These are phyloP conservation scores for Plasmodium coatneyi DNA, from an alignment of 169 alveolate genomes.

Conservation along the genomic window DNA sequence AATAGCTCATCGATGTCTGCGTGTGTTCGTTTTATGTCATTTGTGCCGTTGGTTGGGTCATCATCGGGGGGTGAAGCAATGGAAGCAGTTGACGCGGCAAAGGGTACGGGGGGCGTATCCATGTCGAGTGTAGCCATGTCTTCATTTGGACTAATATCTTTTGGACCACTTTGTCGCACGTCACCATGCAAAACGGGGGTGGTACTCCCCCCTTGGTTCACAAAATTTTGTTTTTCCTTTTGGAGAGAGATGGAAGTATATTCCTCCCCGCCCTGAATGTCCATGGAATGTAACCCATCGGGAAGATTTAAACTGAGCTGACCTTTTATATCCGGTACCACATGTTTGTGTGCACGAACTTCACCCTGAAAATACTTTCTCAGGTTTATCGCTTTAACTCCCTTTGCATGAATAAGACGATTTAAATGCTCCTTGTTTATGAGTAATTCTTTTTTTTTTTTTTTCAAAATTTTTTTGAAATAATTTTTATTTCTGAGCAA, in stretches of 20 bases:
- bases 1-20: conserved; percentile 39
- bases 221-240: neutral
- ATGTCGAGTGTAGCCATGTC: neutral
- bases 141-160: neutral
- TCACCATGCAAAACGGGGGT: neutral
- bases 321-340: neutral
- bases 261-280: neutral
- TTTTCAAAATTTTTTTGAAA: conserved; percentile 34
- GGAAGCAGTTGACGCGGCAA: neutral
- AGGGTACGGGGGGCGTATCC: neutral
- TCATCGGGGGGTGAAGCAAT: neutral
- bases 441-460: conserved; percentile 33
- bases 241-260: too few relatives aligned
- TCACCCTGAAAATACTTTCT: neutral
- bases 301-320: neutral
- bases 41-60: conserved; percentile 4
- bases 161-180: neutral
- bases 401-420: conserved; percentile 21
- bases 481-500: conserved; percentile 33
- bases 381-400: neutral
- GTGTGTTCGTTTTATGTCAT: conserved; percentile 4
- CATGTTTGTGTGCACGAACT: neutral
- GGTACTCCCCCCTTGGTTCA: neutral
- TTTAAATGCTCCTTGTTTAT: conserved; percentile 33
- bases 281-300: neutral